Evolutionary conservation across 768 basidiomycete genomes (phyloP).

Genomic region (Ramaria sp.): DNA sequence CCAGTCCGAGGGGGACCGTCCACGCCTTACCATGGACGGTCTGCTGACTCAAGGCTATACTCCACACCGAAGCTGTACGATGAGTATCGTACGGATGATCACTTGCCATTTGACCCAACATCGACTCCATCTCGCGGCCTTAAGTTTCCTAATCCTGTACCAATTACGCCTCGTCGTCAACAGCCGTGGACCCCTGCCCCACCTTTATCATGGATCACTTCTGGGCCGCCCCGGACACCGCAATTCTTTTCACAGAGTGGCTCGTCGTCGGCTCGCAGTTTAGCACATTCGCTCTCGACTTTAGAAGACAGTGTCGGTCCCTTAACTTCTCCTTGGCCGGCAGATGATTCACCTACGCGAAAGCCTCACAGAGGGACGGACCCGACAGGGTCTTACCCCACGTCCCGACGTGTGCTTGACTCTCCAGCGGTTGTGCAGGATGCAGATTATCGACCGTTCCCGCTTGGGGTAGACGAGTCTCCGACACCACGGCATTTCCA

Average conservation of each 20-base stretch:
- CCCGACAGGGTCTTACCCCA: neutral
- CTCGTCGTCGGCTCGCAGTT: neutral
- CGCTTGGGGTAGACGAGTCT: neutral
- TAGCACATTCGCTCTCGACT: neutral
- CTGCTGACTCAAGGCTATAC: neutral
- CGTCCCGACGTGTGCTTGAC: neutral
- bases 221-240: neutral
- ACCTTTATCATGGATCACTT: neutral
- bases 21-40: neutral
- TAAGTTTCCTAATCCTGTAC: constrained; percentile 26
- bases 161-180: constrained; percentile 3
- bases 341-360: neutral
- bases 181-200: neutral
- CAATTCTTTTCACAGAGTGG: neutral
- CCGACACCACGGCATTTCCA: neutral
- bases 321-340: neutral
- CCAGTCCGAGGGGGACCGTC: neutral
- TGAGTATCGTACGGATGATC: constrained; percentile 26
- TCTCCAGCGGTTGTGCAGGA: neutral
- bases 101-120: constrained; percentile 63
- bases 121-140: constrained; percentile 77
- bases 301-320: neutral
- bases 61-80: neutral
- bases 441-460: neutral
- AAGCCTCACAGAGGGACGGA: neutral